phyloP scores from a whole-genome alignment of 139 green algal species.

The Gonium pectorale region DNA sequence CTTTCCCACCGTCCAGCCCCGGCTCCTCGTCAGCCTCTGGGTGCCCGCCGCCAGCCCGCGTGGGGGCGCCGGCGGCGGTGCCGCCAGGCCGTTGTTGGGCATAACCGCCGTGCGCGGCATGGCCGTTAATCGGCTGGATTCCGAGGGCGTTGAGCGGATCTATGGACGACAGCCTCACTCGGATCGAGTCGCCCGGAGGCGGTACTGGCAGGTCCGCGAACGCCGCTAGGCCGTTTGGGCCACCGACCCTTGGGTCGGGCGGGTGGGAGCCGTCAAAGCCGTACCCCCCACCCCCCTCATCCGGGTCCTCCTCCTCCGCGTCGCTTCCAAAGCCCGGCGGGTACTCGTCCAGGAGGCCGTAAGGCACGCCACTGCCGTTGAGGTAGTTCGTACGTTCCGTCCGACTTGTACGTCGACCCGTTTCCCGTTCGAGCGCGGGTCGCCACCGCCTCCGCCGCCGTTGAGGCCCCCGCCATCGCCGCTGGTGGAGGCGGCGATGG shows the following conservation, averaged over 20 bases:
- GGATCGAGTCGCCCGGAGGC: neutral
- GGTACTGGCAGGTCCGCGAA: neutral
- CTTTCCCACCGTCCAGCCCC: neutral
- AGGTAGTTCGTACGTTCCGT: too few relatives aligned
- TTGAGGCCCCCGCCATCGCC: neutral
- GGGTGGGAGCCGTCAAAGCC: neutral
- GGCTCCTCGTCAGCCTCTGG: too few relatives aligned
- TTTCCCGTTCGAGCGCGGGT: too few relatives aligned
- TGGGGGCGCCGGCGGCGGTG: too few relatives aligned
- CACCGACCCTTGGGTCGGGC: neutral
- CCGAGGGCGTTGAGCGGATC: slow-evolving; percentile 13
- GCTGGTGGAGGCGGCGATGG: neutral
- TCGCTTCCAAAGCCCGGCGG: neutral
- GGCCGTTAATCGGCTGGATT: neutral
- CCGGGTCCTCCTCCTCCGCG: neutral
- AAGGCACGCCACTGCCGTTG: neutral
- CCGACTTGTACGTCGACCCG: too few relatives aligned
- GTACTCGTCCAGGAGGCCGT: neutral
- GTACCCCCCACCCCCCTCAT: neutral
- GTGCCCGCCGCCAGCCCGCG: neutral
- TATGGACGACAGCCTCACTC: neutral
- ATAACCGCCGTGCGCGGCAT: neutral
- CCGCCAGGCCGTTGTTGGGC: neutral
- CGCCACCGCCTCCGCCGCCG: too few relatives aligned
- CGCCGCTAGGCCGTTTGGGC: neutral